Percentiles rank a stretch among this genome's conserved stretches.
Conservation (phyloP, 352 stramenopile species). For the Hyaloperonospora arabidopsidis region DNA sequence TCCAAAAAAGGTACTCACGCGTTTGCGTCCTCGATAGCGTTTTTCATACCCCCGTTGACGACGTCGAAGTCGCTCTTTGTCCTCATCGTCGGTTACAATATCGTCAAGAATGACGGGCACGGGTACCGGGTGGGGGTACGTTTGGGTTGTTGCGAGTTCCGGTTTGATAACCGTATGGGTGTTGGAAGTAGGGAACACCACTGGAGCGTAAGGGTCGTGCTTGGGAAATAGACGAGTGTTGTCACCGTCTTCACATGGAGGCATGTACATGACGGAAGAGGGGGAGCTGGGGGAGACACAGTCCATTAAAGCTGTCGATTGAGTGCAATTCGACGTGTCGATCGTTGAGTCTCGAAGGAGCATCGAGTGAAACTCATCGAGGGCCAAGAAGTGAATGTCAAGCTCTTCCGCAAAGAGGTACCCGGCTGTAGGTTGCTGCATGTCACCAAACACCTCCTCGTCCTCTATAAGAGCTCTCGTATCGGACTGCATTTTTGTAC, state of each 20-base stretch:
- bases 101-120: not conserved
- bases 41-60: conserved; percentile 40
- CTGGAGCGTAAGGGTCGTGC: not conserved
- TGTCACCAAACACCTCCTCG: too few species aligned
- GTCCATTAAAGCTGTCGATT: not conserved
- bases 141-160: conserved; percentile 1
- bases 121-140: not conserved
- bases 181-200: not conserved
- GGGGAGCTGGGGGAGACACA: conserved; percentile 11
- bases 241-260: conserved; percentile 2
- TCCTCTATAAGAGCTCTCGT: too few species aligned
- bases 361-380: conserved; percentile 21
- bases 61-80: conserved; percentile 29
- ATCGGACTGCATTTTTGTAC: too few species aligned
- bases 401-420: conserved; percentile 29
- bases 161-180: conserved; percentile 7
- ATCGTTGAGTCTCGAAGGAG: conserved; percentile 8
- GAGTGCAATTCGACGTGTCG: not conserved
- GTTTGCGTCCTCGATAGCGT: conserved; percentile 32
- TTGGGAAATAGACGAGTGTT: conserved; percentile 8
- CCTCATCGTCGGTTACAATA: conserved; percentile 5
- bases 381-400: conserved; percentile 15
- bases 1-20: conserved; percentile 21
- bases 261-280: conserved; percentile 21
- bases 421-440: conserved; percentile 21